These are phyloP conservation scores for Byssoonygena ceratinophila DNA, from an alignment of 2,329 filamentous ascomycete genomes.

Conservation along the genomic window DNA sequence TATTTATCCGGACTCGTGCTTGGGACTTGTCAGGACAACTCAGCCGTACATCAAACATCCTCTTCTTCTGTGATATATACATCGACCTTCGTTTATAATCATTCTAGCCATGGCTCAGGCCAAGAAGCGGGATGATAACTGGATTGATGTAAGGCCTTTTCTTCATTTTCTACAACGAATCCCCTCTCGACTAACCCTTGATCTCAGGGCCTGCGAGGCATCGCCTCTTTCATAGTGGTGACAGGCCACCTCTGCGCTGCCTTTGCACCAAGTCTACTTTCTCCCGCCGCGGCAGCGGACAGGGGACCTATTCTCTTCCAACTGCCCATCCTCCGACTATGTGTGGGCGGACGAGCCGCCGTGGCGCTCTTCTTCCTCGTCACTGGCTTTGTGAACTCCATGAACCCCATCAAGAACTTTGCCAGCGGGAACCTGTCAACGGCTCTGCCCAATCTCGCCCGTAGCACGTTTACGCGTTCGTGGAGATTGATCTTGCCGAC, in stretches of 20 bases:
- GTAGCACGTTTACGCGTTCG: slow-evolving; percentile 17
- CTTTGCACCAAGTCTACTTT: slow-evolving; percentile 33
- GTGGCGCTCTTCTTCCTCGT: slow-evolving; percentile 25
- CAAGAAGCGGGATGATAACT: slow-evolving; percentile 18
- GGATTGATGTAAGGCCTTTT: slow-evolving; percentile 17
- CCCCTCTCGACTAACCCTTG: background rate
- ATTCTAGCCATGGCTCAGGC: slow-evolving; percentile 6
- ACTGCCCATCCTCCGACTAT: slow-evolving; percentile 22
- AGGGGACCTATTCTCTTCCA: slow-evolving; percentile 20
- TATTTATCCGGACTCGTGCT: no score
- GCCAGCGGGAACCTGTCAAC: slow-evolving; percentile 16
- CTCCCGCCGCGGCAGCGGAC: slow-evolving; percentile 22
- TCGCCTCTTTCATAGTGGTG: slow-evolving; percentile 36
- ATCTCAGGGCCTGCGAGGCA: slow-evolving; percentile 27
- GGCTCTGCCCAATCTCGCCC: slow-evolving; percentile 19
- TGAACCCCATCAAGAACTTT: slow-evolving; percentile 20
- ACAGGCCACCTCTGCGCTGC: slow-evolving; percentile 34
- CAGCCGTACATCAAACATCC: no score
- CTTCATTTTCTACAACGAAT: background rate
- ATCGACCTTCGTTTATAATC: background rate
- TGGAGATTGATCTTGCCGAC: slow-evolving; percentile 21
- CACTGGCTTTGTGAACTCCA: slow-evolving; percentile 24
- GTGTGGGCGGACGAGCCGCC: slow-evolving; percentile 19
- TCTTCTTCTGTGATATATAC: background rate
- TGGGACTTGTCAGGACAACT: no score